Conservation (phyloP, 257 asterid species). For the Schizonepeta tenuifolia region DNA sequence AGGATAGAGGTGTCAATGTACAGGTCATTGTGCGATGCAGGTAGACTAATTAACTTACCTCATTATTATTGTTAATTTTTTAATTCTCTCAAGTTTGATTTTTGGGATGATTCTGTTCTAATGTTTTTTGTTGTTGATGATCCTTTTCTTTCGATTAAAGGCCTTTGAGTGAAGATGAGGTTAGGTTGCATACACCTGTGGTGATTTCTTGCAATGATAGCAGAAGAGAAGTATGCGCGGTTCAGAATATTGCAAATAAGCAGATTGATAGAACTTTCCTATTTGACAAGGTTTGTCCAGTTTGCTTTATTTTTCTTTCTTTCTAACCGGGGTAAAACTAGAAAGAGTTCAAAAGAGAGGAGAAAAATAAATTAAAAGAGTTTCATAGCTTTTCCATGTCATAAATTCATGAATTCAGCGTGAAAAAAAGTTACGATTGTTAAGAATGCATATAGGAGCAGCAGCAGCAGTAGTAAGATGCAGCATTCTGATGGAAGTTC, state of each 20-base stretch:
- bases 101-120: not conserved
- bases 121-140: not conserved
- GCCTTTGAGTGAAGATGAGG: slow-evolving; percentile 91
- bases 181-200: slow-evolving; percentile 70
- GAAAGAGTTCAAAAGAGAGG: no score
- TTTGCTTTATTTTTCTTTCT: no score
- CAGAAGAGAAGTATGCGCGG: slow-evolving; percentile 87
- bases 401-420: not conserved
- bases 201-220: slow-evolving; percentile 89
- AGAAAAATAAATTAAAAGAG: no score
- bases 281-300: slow-evolving; percentile 99
- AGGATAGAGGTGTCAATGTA: slow-evolving; percentile 88
- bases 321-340: no score
- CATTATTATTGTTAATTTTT: not conserved
- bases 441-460: no score
- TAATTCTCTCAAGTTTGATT: not conserved
- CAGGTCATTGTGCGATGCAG: slow-evolving; percentile 97
- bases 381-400: no score
- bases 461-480: not conserved
- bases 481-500: not conserved
- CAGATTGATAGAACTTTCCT: slow-evolving; percentile 92
- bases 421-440: not conserved
- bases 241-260: slow-evolving; percentile 92
- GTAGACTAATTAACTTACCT: slow-evolving; percentile 37
- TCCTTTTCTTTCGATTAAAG: slow-evolving; percentile 34